Base-by-base conservation (phyloP, 257 asterid genomes). In the Haberlea rhodopensis region DNA sequence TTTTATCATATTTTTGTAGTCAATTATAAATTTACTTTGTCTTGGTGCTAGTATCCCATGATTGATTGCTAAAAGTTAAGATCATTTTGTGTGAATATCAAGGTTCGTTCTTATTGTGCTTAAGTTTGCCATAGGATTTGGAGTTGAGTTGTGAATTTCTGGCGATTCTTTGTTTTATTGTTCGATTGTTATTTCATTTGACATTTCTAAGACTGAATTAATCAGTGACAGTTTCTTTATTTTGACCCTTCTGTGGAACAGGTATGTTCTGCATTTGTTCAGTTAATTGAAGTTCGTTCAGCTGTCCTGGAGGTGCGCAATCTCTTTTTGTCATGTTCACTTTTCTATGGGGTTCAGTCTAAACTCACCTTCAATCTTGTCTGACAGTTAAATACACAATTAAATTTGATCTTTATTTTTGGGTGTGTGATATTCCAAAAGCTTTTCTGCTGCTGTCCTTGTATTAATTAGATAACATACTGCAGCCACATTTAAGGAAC, bases 201-300 rank as follows among this genome's bases (percentile, higher is more conserved):
- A 15, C 13, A 40, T 23, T 29, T 60, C 24, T 52, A 20, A 21
- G 23, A 19, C 19, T 62, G 6, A 59, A 54, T 37, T 15, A n/a
- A 26, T 76, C 62, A 58, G 69, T 68, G 69, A 32, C 51, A 49
- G 23, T 25, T 53, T 34, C 28, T 49, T 75, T 69, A 28, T 49
- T 57, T 69, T 27, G 60, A 2, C 20, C 22, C 52, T 51, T 65
- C 24, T 48, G 2, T 60, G 71, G 75, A 53, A 75, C 85, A 92
- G 97, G 99, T 94, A 23, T 94, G 96, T 75, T 70, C 96, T 59
- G 99, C 99, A 56, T 94, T 94, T 76, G 99, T 94, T 69, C 97
- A 94, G 72, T 83, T 94, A 67, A 75, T 90, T 65, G 99, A 88
- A 79, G 88, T 90, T 71, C 88, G 88, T 53, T 81, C 92, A 60